phyloP scores from a whole-genome alignment of 1,284 basidiomycete genomes.

The Melampsora americana region DNA sequence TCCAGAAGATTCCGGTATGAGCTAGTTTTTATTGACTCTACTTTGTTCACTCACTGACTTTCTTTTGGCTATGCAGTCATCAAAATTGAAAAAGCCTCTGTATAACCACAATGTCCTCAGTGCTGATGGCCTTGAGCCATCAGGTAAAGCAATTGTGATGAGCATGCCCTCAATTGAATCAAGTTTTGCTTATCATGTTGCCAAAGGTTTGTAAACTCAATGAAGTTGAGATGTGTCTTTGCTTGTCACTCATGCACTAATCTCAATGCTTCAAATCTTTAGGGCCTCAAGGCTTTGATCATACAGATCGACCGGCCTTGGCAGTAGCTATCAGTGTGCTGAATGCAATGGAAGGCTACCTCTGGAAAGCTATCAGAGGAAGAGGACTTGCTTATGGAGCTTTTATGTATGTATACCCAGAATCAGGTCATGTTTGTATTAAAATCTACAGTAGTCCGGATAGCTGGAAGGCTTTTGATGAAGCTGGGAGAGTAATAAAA shows the following conservation, averaged over 20 bases:
- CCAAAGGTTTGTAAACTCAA: slow-evolving; percentile 60
- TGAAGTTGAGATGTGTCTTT: slow-evolving; percentile 56
- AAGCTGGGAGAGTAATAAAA: slow-evolving; percentile 62
- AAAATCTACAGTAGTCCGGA: slow-evolving; percentile 69
- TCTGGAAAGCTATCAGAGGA: slow-evolving; percentile 81
- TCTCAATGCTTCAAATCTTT: background rate
- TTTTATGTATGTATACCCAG: slow-evolving; percentile 71
- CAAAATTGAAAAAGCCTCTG: slow-evolving; percentile 66
- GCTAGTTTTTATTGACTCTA: slow-evolving; percentile 3
- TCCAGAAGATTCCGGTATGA: slow-evolving; percentile 65
- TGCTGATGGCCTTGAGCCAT: slow-evolving; percentile 69
- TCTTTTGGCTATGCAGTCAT: slow-evolving; percentile 56
- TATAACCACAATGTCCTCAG: slow-evolving; percentile 70
- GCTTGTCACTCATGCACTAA: background rate
- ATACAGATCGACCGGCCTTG: slow-evolving; percentile 80
- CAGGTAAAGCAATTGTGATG: slow-evolving; percentile 74
- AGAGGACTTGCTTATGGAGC: slow-evolving; percentile 92
- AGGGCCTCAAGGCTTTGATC: slow-evolving; percentile 63
- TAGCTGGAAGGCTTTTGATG: slow-evolving; percentile 74
- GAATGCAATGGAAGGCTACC: slow-evolving; percentile 89
- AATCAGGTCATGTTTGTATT: slow-evolving; percentile 68
- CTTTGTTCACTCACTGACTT: slow-evolving; percentile 4
- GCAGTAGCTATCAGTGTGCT: slow-evolving; percentile 80
- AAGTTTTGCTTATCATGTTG: slow-evolving; percentile 75
- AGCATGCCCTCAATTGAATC: slow-evolving; percentile 91